Percentiles rank a stretch among this genome's conserved stretches.
Evolutionary conservation across 352 stramenopile genomes (phyloP).

Genomic region (Phytophthora cactorum): DNA sequence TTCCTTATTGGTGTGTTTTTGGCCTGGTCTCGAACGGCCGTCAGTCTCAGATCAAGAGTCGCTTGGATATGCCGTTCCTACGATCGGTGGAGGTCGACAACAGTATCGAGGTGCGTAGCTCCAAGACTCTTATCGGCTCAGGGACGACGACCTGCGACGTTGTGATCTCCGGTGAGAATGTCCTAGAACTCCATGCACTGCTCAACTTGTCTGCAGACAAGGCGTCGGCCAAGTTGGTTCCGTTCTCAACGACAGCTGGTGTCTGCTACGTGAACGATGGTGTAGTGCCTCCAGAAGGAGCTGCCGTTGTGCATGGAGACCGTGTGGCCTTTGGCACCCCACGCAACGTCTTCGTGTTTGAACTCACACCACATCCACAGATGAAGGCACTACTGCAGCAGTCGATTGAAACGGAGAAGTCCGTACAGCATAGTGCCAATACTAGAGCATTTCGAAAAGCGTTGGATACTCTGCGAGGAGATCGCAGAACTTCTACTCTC

Average conservation of each 20-base stretch:
- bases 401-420: conserved; percentile 14
- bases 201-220: conserved; percentile 51
- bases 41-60: conserved; percentile 28
- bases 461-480: conserved; percentile 53
- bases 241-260: conserved; percentile 50
- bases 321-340: conserved; percentile 57
- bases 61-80: conserved; percentile 55
- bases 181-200: conserved; percentile 67
- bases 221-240: conserved; percentile 51
- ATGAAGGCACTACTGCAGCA: conserved; percentile 4
- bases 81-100: conserved; percentile 21
- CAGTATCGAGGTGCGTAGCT: conserved; percentile 54
- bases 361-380: conserved; percentile 36
- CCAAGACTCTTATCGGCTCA: conserved; percentile 68
- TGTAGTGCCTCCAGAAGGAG: conserved; percentile 46
- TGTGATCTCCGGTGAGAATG: conserved; percentile 43
- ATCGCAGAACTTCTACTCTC: conserved; percentile 29
- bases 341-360: conserved; percentile 58
- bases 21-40: neutral
- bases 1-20: neutral
- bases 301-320: conserved; percentile 64
- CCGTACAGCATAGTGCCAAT: conserved; percentile 1
- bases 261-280: conserved; percentile 62
- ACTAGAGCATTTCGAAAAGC: conserved; percentile 49
- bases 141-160: conserved; percentile 58